A percentile compares a stretch with the other conserved stretches of the same genome.
These are phyloP conservation scores for Jacaranda copaia DNA, from an alignment of 257 asterid genomes.

Conservation along the genomic window DNA sequence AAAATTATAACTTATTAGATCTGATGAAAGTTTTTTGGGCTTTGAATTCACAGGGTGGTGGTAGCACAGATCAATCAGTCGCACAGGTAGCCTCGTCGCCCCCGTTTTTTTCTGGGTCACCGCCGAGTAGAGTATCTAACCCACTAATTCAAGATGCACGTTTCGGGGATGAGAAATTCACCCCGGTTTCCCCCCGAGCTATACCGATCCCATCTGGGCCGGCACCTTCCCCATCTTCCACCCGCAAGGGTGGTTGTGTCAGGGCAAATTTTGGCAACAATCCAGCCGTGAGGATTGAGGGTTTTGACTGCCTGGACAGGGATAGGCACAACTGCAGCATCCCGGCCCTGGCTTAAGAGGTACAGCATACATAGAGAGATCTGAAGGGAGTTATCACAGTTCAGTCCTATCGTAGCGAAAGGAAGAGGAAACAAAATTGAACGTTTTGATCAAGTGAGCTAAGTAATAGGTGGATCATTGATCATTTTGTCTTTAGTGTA, in stretches of 20 bases:
- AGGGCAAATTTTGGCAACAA: constrained; percentile 91
- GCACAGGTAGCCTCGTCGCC: constrained; percentile 91
- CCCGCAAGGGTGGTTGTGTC: constrained; percentile 80
- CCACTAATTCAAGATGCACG: constrained; percentile 93
- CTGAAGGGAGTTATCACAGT: background rate
- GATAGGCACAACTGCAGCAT: constrained; percentile 94
- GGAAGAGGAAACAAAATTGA: constrained; percentile 34
- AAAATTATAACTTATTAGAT: background rate
- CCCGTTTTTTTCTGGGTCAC: constrained; percentile 99
- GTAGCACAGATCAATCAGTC: constrained; percentile 56
- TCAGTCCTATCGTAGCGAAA: constrained; percentile 36
- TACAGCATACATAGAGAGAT: constrained; percentile 38
- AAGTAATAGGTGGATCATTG: constrained; percentile 43
- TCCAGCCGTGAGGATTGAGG: constrained; percentile 95
- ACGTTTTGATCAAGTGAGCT: constrained; percentile 54
- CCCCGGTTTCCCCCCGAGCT: constrained; percentile 73
- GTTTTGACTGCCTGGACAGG: constrained; percentile 94
- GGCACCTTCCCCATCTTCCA: constrained; percentile 62
- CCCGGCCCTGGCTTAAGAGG: constrained; percentile 82
- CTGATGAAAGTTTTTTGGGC: constrained; percentile 16
- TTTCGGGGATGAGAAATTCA: constrained; percentile 70
- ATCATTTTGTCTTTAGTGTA: constrained; percentile 61
- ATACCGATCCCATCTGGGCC: constrained; percentile 62
- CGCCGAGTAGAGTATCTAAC: constrained; percentile 99
- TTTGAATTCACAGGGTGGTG: constrained; percentile 60